These are phyloP conservation scores for Irpex lacteus DNA, from an alignment of 1,284 basidiomycete species.

Conservation along the genomic window DNA sequence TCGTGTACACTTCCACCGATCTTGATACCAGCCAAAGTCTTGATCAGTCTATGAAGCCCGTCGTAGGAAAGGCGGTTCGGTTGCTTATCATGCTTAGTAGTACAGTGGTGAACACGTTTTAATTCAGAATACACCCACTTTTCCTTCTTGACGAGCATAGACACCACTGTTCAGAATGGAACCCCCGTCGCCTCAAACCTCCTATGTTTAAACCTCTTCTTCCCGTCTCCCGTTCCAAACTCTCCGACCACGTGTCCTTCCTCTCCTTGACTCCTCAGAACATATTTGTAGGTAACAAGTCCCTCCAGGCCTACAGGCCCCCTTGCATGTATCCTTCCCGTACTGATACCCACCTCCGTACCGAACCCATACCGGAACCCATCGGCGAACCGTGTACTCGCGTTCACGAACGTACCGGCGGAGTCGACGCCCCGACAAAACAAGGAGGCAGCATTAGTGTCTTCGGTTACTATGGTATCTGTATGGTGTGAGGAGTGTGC, in stretches of 20 bases:
- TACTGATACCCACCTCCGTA: slow-evolving; percentile 97
- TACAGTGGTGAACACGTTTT: background rate
- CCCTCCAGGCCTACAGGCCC: slow-evolving; percentile 97
- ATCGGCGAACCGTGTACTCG: slow-evolving; percentile 94
- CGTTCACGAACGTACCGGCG: slow-evolving; percentile 93
- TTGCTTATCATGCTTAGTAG: background rate
- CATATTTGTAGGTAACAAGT: slow-evolving; percentile 93
- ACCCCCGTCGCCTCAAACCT: slow-evolving; percentile 44
- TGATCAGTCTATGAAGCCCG: too few relatives aligned
- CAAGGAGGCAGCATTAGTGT: slow-evolving; percentile 55
- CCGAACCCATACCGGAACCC: slow-evolving; percentile 98
- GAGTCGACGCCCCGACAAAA: slow-evolving; percentile 91
- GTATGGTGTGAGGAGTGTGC: slow-evolving; percentile 94
- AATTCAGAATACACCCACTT: background rate
- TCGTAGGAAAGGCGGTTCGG: too few relatives aligned
- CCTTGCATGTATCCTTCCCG: slow-evolving; percentile 93
- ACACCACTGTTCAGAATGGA: slow-evolving; percentile 35
- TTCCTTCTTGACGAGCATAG: background rate
- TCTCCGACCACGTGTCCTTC: slow-evolving; percentile 81
- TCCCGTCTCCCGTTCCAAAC: slow-evolving; percentile 70
- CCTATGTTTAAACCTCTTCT: slow-evolving; percentile 76
- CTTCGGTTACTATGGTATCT: slow-evolving; percentile 90
- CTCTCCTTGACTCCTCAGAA: slow-evolving; percentile 71
- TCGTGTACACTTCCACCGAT: too few relatives aligned
- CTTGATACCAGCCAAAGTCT: too few relatives aligned